Evolutionary conservation across 179 eudicot genomes (phyloP).

Genomic region (Heliamphora pulchella): DNA sequence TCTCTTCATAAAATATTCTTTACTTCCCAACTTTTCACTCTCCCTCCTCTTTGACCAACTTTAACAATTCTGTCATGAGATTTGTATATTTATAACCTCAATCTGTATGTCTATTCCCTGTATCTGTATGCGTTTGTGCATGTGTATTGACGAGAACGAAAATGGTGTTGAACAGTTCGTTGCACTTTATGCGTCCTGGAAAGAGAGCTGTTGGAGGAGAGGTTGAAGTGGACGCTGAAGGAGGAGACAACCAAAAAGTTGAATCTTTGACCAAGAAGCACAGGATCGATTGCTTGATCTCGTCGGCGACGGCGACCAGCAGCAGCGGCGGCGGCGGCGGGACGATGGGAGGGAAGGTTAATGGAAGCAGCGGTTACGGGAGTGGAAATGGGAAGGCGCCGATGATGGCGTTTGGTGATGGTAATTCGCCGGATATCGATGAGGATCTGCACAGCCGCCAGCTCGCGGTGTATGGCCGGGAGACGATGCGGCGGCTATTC

Average conservation of each 20-base stretch:
- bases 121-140: no score
- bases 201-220: constrained; percentile 57
- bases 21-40: no score
- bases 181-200: constrained; percentile 75
- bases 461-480: constrained; percentile 90
- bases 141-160: no score
- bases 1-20: no score
- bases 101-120: no score
- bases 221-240: constrained; percentile 28
- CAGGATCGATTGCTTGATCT: constrained; percentile 26
- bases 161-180: no score
- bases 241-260: not conserved
- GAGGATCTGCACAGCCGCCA: constrained; percentile 92
- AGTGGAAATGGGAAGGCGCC: constrained; percentile 11
- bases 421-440: constrained; percentile 51
- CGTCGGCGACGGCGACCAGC: constrained; percentile 13
- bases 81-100: no score
- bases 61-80: no score
- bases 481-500: constrained; percentile 74
- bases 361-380: not conserved
- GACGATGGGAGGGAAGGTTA: not conserved
- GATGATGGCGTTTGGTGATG: constrained; percentile 43
- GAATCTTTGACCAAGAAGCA: constrained; percentile 30
- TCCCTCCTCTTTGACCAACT: no score
- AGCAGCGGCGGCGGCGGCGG: constrained; percentile 5